phyloP scores from a whole-genome alignment of 2,329 filamentous ascomycete species.

The Aspergillus amoenus region DNA sequence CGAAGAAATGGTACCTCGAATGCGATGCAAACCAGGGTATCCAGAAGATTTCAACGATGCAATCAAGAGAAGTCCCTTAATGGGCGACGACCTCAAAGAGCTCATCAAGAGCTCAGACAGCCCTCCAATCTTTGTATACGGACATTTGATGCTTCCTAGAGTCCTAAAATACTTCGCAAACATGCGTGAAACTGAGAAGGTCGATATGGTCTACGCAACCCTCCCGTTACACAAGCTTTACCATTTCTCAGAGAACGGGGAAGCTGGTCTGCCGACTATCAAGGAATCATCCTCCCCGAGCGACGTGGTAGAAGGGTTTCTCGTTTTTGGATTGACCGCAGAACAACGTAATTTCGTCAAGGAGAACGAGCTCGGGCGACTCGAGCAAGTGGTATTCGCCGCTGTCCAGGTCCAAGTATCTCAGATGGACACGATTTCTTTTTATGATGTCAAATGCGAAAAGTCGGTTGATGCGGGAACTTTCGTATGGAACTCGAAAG shows the following conservation, averaged over 20 bases:
- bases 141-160: conserved; percentile 30
- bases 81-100: conserved; percentile 19
- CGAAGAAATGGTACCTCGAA: conserved; percentile 7
- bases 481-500: conserved; percentile 23
- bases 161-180: conserved; percentile 28
- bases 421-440: conserved; percentile 14
- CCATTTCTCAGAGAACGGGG: conserved; percentile 11
- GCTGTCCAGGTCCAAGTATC: conserved; percentile 24
- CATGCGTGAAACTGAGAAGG: conserved; percentile 16
- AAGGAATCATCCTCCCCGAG: conserved; percentile 17
- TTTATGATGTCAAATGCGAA: conserved; percentile 9
- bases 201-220: conserved; percentile 30
- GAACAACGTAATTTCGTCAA: conserved; percentile 26
- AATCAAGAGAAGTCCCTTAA: conserved; percentile 23
- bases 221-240: conserved; percentile 27
- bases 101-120: conserved; percentile 18
- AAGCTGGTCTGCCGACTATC: conserved; percentile 22
- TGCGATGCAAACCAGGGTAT: conserved; percentile 23
- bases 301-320: conserved; percentile 26
- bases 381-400: conserved; percentile 18
- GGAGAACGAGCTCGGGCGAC: conserved; percentile 18
- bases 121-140: conserved; percentile 30
- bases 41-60: conserved; percentile 27
- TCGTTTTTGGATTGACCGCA: conserved; percentile 26
- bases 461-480: conserved; percentile 26